Conservation (phyloP, 257 asterid genomes). For the Solanum chiquidenum region DNA sequence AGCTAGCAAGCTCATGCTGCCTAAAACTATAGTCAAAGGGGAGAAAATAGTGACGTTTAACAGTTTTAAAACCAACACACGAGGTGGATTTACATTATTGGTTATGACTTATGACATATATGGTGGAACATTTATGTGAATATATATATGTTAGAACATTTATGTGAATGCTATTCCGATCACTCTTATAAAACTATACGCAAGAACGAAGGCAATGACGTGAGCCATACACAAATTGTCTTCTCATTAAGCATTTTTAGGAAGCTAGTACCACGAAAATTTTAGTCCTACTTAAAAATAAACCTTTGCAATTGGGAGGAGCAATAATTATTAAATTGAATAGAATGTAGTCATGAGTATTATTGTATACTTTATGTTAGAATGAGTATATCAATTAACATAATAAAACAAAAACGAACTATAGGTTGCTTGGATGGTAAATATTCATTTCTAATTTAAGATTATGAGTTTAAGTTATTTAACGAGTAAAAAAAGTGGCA, state of each 20-base stretch:
- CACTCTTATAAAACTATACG: too few relatives aligned
- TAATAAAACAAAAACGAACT: too few relatives aligned
- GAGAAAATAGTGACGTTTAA: background rate
- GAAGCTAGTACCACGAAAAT: background rate
- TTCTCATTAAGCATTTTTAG: background rate
- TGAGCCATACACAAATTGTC: background rate
- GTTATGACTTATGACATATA: too few relatives aligned
- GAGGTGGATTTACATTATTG: background rate
- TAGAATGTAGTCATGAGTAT: background rate
- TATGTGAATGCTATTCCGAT: too few relatives aligned
- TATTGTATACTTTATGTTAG: background rate
- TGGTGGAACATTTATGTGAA: too few relatives aligned
- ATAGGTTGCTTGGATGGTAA: too few relatives aligned
- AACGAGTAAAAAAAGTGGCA: too few relatives aligned
- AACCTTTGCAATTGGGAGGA: background rate
- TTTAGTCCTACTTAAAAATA: too few relatives aligned
- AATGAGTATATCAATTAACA: background rate
- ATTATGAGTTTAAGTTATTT: too few relatives aligned
- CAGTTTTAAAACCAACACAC: background rate
- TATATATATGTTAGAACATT: too few relatives aligned
- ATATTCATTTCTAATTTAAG: too few relatives aligned
- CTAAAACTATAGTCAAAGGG: background rate
- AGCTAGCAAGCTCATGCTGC: background rate
- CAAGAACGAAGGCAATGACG: too few relatives aligned
- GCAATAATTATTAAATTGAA: background rate